Percentiles rank a stretch among this genome's conserved stretches.
These are phyloP conservation scores for Fusarium pseudograminearum DNA, from an alignment of 2,329 filamentous ascomycete genomes.

Conservation along the genomic window DNA sequence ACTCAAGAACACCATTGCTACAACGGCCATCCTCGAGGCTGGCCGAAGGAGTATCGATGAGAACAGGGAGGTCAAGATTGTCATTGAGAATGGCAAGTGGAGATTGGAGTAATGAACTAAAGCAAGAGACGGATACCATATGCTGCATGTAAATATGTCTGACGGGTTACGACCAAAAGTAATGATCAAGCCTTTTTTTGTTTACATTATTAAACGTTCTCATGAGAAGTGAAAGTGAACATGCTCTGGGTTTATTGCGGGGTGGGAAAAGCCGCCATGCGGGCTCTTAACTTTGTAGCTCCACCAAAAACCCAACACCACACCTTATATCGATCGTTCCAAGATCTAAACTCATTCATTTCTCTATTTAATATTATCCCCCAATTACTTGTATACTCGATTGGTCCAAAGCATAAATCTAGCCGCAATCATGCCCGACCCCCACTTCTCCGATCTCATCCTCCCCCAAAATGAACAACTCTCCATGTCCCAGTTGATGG, in stretches of 20 bases:
- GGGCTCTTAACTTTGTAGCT: slow-evolving; percentile 19
- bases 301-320: slow-evolving; percentile 40
- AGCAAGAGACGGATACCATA: slow-evolving; percentile 20
- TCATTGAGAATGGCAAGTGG: slow-evolving; percentile 74
- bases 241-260: slow-evolving; percentile 19
- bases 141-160: slow-evolving; percentile 15
- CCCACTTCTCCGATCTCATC: slow-evolving; percentile 58
- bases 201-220: neutral
- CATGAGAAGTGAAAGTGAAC: neutral
- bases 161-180: slow-evolving; percentile 34
- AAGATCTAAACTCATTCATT: neutral
- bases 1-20: slow-evolving; percentile 88
- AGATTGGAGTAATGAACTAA: slow-evolving; percentile 62
- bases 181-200: slow-evolving; percentile 27
- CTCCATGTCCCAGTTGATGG: slow-evolving; percentile 77
- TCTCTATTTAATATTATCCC: neutral
- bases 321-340: neutral
- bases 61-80: slow-evolving; percentile 80
- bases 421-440: slow-evolving; percentile 41
- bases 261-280: slow-evolving; percentile 29
- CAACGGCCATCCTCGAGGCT: slow-evolving; percentile 90
- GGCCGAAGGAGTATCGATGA: slow-evolving; percentile 88
- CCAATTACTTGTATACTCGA: too few species aligned
- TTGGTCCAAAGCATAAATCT: too few species aligned
- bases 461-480: slow-evolving; percentile 70